A percentile compares a stretch with the other conserved stretches of the same genome.
phyloP scores from a whole-genome alignment of 768 basidiomycete species.

The Fomitopsis serialis region DNA sequence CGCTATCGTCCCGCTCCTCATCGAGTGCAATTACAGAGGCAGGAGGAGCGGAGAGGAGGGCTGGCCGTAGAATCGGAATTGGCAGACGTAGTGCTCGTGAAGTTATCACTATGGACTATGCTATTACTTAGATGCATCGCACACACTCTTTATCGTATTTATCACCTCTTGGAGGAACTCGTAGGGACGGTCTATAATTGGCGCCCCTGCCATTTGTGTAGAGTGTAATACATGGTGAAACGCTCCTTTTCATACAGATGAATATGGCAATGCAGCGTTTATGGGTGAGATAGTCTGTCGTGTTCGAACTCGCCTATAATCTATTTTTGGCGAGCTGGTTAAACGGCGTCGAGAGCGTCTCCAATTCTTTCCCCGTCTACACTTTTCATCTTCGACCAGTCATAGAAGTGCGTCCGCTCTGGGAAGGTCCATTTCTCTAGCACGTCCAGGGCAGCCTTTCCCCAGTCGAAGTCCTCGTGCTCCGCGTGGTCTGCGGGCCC shows the following conservation, averaged over 20 bases:
- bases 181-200: neutral
- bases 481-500: slow-evolving; percentile 48
- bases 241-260: too few species aligned
- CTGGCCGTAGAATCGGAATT: slow-evolving; percentile 1
- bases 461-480: slow-evolving; percentile 75
- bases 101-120: too few species aligned
- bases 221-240: too few species aligned
- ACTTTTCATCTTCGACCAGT: slow-evolving; percentile 21
- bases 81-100: neutral
- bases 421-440: slow-evolving; percentile 49
- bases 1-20: slow-evolving; percentile 55
- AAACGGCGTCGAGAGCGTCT: neutral
- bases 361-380: neutral
- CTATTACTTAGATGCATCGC: neutral
- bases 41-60: slow-evolving; percentile 16
- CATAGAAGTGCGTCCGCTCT: slow-evolving; percentile 13
- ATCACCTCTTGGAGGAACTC: neutral
- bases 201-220: too few species aligned
- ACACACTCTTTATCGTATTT: neutral
- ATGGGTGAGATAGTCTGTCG: neutral
- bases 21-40: slow-evolving; percentile 75
- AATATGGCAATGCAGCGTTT: neutral
- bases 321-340: neutral
- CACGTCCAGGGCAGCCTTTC: slow-evolving; percentile 57
- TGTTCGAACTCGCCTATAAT: neutral